Evolutionary conservation across 192 early-diverging fungal species (phyloP).

Genomic region (Kickxella alabastrina): DNA sequence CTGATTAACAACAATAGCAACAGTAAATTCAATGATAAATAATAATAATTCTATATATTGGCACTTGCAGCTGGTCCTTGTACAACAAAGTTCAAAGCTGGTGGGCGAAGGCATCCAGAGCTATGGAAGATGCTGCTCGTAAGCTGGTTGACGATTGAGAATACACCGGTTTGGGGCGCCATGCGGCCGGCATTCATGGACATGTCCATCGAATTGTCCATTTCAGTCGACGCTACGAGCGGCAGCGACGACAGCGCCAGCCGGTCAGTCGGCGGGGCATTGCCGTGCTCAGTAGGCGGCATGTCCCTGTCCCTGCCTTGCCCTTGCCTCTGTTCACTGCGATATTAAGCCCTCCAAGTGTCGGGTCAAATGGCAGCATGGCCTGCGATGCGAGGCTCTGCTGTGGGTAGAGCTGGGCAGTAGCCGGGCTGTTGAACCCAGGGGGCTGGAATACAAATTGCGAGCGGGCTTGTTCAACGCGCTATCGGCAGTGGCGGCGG

Average conservation of each 20-base stretch:
- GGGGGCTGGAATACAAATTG: constrained; percentile 44
- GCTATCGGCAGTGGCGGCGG: too few relatives aligned
- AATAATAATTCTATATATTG: too few relatives aligned
- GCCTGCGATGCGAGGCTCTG: constrained; percentile 32
- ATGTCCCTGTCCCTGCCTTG: constrained; percentile 12
- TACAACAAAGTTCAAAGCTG: too few relatives aligned
- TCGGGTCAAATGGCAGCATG: constrained; percentile 44
- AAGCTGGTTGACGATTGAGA: constrained; percentile 45
- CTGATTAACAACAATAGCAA: too few relatives aligned
- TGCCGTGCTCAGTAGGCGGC: not conserved
- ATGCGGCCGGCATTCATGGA: constrained; percentile 3
- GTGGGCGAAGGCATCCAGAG: too few relatives aligned
- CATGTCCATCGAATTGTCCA: constrained; percentile 18
- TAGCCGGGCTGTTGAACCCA: constrained; percentile 15
- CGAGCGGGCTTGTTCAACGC: constrained; percentile 32
- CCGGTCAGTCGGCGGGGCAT: constrained; percentile 7
- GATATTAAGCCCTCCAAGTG: constrained; percentile 12
- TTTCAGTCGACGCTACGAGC: constrained; percentile 33
- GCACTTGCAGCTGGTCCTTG: too few relatives aligned
- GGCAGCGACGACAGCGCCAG: constrained; percentile 41
- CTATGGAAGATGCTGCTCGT: constrained; percentile 27
- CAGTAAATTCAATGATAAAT: too few relatives aligned
- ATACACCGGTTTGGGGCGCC: constrained; percentile 12
- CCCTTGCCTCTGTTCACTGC: not conserved
- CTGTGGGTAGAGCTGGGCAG: constrained; percentile 4